Evolutionary conservation across 2,329 filamentous ascomycete species (phyloP).

Genomic region (Dactylonectria macrodidyma): DNA sequence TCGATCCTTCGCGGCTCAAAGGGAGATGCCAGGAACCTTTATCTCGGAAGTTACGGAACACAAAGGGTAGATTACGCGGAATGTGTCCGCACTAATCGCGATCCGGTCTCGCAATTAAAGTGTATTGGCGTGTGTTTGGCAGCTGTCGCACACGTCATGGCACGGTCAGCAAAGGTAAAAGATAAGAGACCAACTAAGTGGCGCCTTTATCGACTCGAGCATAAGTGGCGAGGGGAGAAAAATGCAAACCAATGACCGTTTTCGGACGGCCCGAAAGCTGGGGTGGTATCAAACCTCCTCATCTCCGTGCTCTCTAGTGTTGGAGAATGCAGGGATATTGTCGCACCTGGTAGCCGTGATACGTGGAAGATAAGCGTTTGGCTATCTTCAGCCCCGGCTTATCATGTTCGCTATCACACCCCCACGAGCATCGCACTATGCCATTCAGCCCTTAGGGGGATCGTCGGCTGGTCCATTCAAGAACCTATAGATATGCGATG

Average conservation of each 20-base stretch:
- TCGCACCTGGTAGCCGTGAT: neutral
- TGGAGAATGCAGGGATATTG: conserved; percentile 4
- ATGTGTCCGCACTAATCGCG: neutral
- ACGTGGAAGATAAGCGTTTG: conserved; percentile 4
- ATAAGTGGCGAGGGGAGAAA: neutral
- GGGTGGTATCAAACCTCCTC: conserved; percentile 2
- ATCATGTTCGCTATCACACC: neutral
- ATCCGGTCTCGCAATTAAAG: neutral
- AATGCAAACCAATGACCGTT: conserved; percentile 8
- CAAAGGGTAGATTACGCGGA: neutral
- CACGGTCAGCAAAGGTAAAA: neutral
- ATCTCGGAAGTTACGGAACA: neutral
- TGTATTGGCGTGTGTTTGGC: neutral
- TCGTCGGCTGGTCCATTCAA: neutral
- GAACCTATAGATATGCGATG: conserved; percentile 2
- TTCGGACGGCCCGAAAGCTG: conserved; percentile 1
- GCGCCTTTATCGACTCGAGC: neutral
- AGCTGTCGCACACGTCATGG: neutral
- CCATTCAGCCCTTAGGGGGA: neutral
- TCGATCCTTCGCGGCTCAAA: neutral
- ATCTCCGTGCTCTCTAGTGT: neutral
- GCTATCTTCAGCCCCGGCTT: conserved; percentile 4
- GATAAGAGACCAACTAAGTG: neutral
- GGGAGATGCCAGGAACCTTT: neutral
- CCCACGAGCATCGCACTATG: conserved; percentile 3